phyloP scores from a whole-genome alignment of 805 yeast species.

The Yarrowia alimentaria region DNA sequence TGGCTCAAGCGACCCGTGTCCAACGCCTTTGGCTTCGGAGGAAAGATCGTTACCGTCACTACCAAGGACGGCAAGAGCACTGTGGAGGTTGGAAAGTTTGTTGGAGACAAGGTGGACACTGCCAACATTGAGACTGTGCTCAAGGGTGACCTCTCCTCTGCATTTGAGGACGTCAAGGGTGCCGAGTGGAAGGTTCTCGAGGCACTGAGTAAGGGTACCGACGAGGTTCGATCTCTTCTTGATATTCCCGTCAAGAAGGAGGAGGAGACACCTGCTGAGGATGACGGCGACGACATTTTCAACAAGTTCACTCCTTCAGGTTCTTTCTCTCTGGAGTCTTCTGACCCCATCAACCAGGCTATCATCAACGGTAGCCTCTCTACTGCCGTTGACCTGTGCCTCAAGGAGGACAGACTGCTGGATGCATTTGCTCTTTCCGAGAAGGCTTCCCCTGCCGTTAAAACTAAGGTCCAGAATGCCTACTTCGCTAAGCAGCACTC shows the following conservation, averaged over 20 bases:
- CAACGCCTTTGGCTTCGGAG: conserved; percentile 91
- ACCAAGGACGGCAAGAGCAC: conserved; percentile 45
- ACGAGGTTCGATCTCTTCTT: conserved; percentile 13
- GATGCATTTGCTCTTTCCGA: conserved; percentile 85
- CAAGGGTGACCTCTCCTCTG: conserved; percentile 49
- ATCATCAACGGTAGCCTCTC: conserved; percentile 62
- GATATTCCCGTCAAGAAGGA: conserved; percentile 28
- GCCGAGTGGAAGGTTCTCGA: conserved; percentile 27
- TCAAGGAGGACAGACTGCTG: conserved; percentile 58
- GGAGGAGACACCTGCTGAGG: conserved; percentile 30
- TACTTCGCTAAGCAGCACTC: conserved; percentile 61
- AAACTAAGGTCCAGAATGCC: conserved; percentile 65
- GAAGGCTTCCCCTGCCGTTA: conserved; percentile 54
- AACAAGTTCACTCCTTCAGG: conserved; percentile 37
- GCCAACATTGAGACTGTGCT: conserved; percentile 55
- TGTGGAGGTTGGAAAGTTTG: conserved; percentile 47
- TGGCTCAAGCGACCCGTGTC: conserved; percentile 78
- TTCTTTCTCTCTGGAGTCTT: conserved; percentile 36
- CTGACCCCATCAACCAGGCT: conserved; percentile 44
- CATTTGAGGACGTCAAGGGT: conserved; percentile 18
- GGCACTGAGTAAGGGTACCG: conserved; percentile 22
- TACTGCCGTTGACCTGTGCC: conserved; percentile 65
- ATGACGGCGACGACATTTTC: conserved; percentile 38
- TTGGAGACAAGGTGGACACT: conserved; percentile 40
- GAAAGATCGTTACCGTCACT: conserved; percentile 65